Conservation (phyloP, 2,329 filamentous ascomycete species). For the Neonectria ditissima region DNA sequence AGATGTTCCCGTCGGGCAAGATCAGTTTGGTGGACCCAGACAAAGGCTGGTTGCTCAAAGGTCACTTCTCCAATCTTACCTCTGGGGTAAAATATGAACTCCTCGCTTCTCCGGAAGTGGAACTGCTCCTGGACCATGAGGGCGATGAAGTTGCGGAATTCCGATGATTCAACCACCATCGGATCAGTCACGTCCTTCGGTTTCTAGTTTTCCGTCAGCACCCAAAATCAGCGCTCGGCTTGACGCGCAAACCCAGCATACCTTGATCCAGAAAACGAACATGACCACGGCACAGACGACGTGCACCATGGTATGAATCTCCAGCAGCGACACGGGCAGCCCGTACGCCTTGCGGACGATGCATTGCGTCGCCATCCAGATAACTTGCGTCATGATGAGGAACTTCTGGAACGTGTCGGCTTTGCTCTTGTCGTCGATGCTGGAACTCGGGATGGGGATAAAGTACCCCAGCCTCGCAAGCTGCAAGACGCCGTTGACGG, state of each 20-base stretch:
- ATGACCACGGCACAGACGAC: slow-evolving; percentile 36
- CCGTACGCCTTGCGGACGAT: slow-evolving; percentile 46
- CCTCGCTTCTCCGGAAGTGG: slow-evolving; percentile 20
- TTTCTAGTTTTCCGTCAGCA: slow-evolving; percentile 22
- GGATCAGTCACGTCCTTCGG: slow-evolving; percentile 32
- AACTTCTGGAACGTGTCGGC: slow-evolving; percentile 50
- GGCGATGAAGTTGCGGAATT: slow-evolving; percentile 24
- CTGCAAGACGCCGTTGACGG: slow-evolving; percentile 16
- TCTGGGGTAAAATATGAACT: slow-evolving; percentile 18
- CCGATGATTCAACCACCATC: not conserved
- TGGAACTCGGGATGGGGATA: slow-evolving; percentile 12
- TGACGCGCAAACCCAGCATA: not conserved
- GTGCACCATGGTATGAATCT: slow-evolving; percentile 46
- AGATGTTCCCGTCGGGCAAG: slow-evolving; percentile 9
- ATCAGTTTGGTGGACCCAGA: slow-evolving; percentile 1
- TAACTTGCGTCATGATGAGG: slow-evolving; percentile 52
- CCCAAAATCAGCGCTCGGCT: not conserved
- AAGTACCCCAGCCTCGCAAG: slow-evolving; percentile 26
- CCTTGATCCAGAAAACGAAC: slow-evolving; percentile 38
- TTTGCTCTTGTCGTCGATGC: slow-evolving; percentile 54
- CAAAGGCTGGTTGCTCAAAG: not conserved
- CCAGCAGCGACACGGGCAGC: slow-evolving; percentile 53
- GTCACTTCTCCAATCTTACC: not conserved
- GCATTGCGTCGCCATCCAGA: slow-evolving; percentile 53
- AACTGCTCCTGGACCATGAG: slow-evolving; percentile 25